Percentiles rank a stretch among this genome's conserved stretches.
Conservation (phyloP, 2,329 filamentous ascomycete species). For the Aspergillus fumigatus region DNA sequence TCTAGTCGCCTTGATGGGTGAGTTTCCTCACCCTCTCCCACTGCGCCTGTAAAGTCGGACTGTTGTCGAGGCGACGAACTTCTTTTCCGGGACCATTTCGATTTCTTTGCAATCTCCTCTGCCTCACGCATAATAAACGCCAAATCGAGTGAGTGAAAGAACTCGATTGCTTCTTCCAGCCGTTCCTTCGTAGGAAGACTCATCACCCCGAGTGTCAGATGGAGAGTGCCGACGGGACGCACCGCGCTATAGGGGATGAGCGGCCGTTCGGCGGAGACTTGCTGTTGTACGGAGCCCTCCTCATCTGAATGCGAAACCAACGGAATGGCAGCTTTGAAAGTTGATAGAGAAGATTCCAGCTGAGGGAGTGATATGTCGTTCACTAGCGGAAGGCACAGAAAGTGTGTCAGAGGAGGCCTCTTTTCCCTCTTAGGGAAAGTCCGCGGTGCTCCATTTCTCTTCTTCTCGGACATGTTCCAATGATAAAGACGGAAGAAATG, state of each 20-base stretch:
- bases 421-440: slow-evolving; percentile 16
- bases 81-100: slow-evolving; percentile 2
- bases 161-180: slow-evolving; percentile 43
- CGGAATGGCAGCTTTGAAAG: slow-evolving; percentile 58
- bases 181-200: slow-evolving; percentile 54
- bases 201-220: slow-evolving; percentile 86
- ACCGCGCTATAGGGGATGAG: slow-evolving; percentile 63
- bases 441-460: neutral
- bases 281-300: slow-evolving; percentile 15
- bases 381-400: slow-evolving; percentile 56
- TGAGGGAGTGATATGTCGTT: slow-evolving; percentile 58
- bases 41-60: neutral
- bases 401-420: slow-evolving; percentile 40
- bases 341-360: slow-evolving; percentile 57
- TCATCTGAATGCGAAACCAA: slow-evolving; percentile 5
- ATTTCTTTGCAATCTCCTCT: slow-evolving; percentile 16
- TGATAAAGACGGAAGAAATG: neutral
- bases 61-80: neutral
- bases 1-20: neutral
- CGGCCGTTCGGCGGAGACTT: slow-evolving; percentile 32
- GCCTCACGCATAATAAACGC: slow-evolving; percentile 31
- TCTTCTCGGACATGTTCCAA: slow-evolving; percentile 5
- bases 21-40: neutral
- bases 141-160: slow-evolving; percentile 46
- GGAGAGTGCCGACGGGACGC: slow-evolving; percentile 72